A percentile compares a stretch with the other conserved stretches of the same genome.
Evolutionary conservation across 2,329 filamentous ascomycete species (phyloP).

Genomic region (Aspergillus bombycis): DNA sequence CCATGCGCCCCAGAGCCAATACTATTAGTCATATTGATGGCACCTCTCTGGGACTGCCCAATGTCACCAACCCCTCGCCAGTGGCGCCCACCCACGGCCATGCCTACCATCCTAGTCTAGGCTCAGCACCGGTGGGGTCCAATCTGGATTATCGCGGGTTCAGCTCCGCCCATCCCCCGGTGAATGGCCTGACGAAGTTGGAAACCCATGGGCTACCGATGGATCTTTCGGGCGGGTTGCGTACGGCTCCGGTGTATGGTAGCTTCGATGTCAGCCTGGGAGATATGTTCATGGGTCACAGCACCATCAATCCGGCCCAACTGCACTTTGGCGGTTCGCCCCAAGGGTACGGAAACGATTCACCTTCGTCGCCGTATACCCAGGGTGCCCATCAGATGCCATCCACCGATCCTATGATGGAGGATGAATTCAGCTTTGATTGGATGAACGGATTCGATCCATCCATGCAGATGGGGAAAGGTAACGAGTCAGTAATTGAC

Average conservation of each 20-base stretch:
- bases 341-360: constrained; percentile 51
- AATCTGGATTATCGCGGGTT: constrained; percentile 72
- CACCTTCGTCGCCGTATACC: constrained; percentile 45
- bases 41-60: constrained; percentile 68
- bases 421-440: constrained; percentile 75
- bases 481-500: constrained; percentile 80
- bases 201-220: constrained; percentile 75
- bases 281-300: constrained; percentile 67
- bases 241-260: constrained; percentile 77
- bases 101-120: constrained; percentile 75
- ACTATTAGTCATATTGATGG: constrained; percentile 94
- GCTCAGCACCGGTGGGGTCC: constrained; percentile 59
- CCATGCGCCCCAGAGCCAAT: constrained; percentile 87
- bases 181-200: constrained; percentile 75
- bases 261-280: constrained; percentile 74
- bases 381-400: constrained; percentile 56
- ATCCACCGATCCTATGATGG: constrained; percentile 59
- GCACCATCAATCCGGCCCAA: constrained; percentile 66
- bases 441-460: constrained; percentile 85
- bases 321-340: constrained; percentile 84
- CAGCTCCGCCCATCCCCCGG: constrained; percentile 52
- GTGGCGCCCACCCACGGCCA: constrained; percentile 45
- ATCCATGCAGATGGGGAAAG: constrained; percentile 69
- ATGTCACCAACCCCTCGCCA: constrained; percentile 28
- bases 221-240: constrained; percentile 68